Conservation (phyloP, 2,329 filamentous ascomycete genomes). For the Hymenotorrendiella dingleyae region DNA sequence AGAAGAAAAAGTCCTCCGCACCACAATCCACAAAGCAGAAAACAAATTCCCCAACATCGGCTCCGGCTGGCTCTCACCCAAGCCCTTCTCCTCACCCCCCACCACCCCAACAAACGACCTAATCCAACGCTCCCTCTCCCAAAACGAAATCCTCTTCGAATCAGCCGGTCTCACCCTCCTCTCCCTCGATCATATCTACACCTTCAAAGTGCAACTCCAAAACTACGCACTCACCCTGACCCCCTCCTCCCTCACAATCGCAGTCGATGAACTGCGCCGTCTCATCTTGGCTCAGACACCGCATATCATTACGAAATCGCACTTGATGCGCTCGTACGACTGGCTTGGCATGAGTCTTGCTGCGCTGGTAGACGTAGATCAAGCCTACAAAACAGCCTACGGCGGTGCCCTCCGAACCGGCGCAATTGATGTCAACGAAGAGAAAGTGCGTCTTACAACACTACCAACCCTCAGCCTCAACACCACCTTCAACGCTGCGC, state of each 20-base stretch:
- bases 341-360: slow-evolving; percentile 47
- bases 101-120: slow-evolving; percentile 46
- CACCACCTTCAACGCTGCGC: slow-evolving; percentile 2
- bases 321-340: slow-evolving; percentile 50
- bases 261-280: slow-evolving; percentile 57
- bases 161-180: slow-evolving; percentile 54
- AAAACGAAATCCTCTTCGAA: slow-evolving; percentile 57
- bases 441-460: slow-evolving; percentile 17
- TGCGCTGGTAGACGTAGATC: slow-evolving; percentile 48
- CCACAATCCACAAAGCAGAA: slow-evolving; percentile 46
- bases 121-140: slow-evolving; percentile 48
- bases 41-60: slow-evolving; percentile 41
- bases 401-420: slow-evolving; percentile 42
- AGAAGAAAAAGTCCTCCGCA: slow-evolving; percentile 42
- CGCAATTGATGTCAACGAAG: slow-evolving; percentile 37
- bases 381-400: slow-evolving; percentile 51
- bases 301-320: slow-evolving; percentile 42
- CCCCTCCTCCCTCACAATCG: slow-evolving; percentile 43
- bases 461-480: slow-evolving; percentile 10
- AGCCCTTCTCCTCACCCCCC: slow-evolving; percentile 36
- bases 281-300: slow-evolving; percentile 50
- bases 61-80: slow-evolving; percentile 25
- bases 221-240: slow-evolving; percentile 45
- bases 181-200: slow-evolving; percentile 57
- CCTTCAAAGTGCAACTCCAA: slow-evolving; percentile 55